phyloP scores from a whole-genome alignment of 306 rosid genomes.

The Luffa acutangula region DNA sequence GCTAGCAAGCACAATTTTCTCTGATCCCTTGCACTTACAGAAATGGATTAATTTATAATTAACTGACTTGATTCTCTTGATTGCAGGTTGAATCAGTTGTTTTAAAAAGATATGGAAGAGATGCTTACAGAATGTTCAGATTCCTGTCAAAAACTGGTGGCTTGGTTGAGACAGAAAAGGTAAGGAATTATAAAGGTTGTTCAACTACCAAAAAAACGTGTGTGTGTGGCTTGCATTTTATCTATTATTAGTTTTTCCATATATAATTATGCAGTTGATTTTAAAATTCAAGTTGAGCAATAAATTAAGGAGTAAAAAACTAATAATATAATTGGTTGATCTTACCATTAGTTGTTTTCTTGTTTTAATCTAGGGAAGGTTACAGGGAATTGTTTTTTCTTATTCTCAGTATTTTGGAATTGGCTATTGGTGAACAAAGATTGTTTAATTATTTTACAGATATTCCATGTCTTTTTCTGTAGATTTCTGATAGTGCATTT shows the following conservation, averaged over 20 bases:
- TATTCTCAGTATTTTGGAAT: not conserved
- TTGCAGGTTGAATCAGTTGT: slow-evolving; percentile 81
- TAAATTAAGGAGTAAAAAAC: not conserved
- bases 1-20: not conserved
- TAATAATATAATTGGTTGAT: not conserved
- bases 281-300: not conserved
- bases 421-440: not conserved
- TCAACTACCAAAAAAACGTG: not conserved
- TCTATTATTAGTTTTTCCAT: not conserved
- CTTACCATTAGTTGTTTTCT: not conserved
- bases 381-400: not conserved
- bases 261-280: not conserved
- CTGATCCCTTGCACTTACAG: not conserved
- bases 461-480: not conserved
- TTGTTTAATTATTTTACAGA: not conserved
- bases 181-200: slow-evolving; percentile 16
- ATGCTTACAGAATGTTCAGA: slow-evolving; percentile 82
- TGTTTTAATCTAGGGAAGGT: not conserved
- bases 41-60: slow-evolving; percentile 14
- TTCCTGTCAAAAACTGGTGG: slow-evolving; percentile 42
- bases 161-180: slow-evolving; percentile 67
- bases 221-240: not conserved
- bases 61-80: slow-evolving; percentile 3
- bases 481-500: slow-evolving; percentile 67
- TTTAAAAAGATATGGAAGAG: slow-evolving; percentile 62